A percentile compares a stretch with the other conserved stretches of the same genome.
Evolutionary conservation across 2,329 filamentous ascomycete species (phyloP).

Genomic region (Zopfia rhizophila): DNA sequence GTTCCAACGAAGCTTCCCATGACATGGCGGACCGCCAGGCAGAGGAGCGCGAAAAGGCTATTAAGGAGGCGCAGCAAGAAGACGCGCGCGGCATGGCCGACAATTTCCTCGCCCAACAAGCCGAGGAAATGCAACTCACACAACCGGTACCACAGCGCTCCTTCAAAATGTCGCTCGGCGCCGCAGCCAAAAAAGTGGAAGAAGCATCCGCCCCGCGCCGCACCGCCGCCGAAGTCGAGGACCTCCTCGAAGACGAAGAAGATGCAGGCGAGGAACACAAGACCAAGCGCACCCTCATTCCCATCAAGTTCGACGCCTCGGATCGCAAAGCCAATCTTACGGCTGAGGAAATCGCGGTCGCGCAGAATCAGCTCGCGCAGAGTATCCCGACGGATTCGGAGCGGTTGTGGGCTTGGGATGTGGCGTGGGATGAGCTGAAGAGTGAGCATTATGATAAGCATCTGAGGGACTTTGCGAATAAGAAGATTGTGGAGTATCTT

Average conservation of each 20-base stretch:
- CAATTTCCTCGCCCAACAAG: slow-evolving; percentile 87
- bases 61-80: slow-evolving; percentile 77
- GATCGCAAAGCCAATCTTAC: slow-evolving; percentile 68
- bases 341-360: slow-evolving; percentile 87
- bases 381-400: slow-evolving; percentile 90
- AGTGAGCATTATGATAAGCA: slow-evolving; percentile 84
- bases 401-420: slow-evolving; percentile 89
- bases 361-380: slow-evolving; percentile 81
- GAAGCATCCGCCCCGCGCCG: slow-evolving; percentile 69
- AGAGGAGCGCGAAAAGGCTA: slow-evolving; percentile 79
- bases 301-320: slow-evolving; percentile 57
- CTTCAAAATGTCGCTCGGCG: slow-evolving; percentile 93
- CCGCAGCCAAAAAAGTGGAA: slow-evolving; percentile 77
- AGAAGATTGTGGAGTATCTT: slow-evolving; percentile 97
- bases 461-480: slow-evolving; percentile 93
- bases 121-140: slow-evolving; percentile 71
- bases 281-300: slow-evolving; percentile 74
- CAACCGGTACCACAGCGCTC: slow-evolving; percentile 70
- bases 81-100: slow-evolving; percentile 86
- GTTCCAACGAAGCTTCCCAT: slow-evolving; percentile 76
- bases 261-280: slow-evolving; percentile 69
- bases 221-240: slow-evolving; percentile 93
- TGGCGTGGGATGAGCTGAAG: slow-evolving; percentile 93
- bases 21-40: slow-evolving; percentile 85
- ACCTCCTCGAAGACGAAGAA: slow-evolving; percentile 93